Evolutionary conservation across 805 yeast species (phyloP), one percentile per base, ranked within the genome.

Genomic region (Kurtzmaniella fragi): DNA sequence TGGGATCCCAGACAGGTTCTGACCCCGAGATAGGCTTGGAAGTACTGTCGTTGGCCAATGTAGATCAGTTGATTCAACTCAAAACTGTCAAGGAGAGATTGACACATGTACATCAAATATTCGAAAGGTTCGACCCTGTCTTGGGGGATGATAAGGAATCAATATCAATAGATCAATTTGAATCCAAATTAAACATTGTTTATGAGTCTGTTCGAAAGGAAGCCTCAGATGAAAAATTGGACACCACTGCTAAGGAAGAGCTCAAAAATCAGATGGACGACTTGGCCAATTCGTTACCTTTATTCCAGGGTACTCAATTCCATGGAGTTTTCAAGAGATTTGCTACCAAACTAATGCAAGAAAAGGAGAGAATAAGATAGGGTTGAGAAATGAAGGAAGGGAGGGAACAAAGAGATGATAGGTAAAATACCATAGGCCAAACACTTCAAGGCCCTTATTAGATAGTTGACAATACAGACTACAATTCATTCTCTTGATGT

Each of bases 261-360:
- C n/a, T n/a, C n/a, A n/a, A n/a, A n/a, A n/a, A n/a, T 7, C 73
- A 73, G 37, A 62, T 78, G 14, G 70, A 75, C 28, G 66, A 70
- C 23, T 61, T 83, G 54, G 61, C 67, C 16, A 67, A 66, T 4
- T 49, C 81, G 37, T 58, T 65, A 34, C 80, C 81, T 0, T 56
- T 80, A 13, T 81, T 83, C 50, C 69, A 70, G 46, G 73, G 71
- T 14, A 59, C 70, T 2, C 64, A 67, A 23, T 83, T 80, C 52
- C 64, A 74, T 38, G 62, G 73, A 1, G 52, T 62, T 1, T 83
- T 78, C 49, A 53, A 62, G n/a, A 66, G 61, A 16, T 81, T 80
- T 53, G 67, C 69, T 1, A 57, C 58, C n/a, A 62, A 57, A 16
- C 53, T 80, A 9, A 59, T 61, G 32, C 48, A 42, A 7, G 67